These are phyloP conservation scores for Rhizopogon vesiculosus DNA, from an alignment of 768 basidiomycete species.

Conservation along the genomic window DNA sequence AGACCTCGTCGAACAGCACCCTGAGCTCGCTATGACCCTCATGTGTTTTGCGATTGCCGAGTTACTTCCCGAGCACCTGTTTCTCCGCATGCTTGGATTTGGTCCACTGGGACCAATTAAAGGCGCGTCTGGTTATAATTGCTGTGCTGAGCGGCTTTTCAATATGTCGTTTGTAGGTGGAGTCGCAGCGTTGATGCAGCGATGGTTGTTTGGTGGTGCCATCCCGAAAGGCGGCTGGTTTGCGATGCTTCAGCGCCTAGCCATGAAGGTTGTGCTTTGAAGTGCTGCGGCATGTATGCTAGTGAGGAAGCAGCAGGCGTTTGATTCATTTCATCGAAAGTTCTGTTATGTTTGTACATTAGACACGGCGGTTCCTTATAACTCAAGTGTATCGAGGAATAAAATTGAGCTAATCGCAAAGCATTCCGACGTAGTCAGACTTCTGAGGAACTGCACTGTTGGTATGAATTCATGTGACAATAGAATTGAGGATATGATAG, in stretches of 20 bases:
- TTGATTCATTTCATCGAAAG: too few relatives aligned
- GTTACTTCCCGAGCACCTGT: constrained; percentile 4
- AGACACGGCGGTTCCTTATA: too few relatives aligned
- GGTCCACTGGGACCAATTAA: constrained; percentile 27
- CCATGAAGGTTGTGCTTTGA: constrained; percentile 2
- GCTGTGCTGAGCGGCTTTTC: neutral
- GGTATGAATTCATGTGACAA: too few relatives aligned
- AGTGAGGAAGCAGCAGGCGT: too few relatives aligned
- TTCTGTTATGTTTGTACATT: too few relatives aligned
- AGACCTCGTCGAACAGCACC: constrained; percentile 33
- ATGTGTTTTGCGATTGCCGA: constrained; percentile 14
- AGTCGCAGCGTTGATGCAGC: neutral
- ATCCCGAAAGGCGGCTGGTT: neutral
- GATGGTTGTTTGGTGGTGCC: neutral
- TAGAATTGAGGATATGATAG: too few relatives aligned
- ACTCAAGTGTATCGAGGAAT: too few relatives aligned
- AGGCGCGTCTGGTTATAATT: constrained; percentile 15
- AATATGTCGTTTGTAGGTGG: neutral
- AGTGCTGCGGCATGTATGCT: neutral
- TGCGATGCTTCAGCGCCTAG: neutral
- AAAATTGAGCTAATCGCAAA: too few relatives aligned
- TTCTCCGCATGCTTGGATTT: constrained; percentile 28
- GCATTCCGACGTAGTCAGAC: too few relatives aligned
- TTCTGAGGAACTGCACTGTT: too few relatives aligned
- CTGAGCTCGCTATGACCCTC: constrained; percentile 18